Evolutionary conservation across 768 basidiomycete species (phyloP).

Genomic region (Kwoniella shandongensis): DNA sequence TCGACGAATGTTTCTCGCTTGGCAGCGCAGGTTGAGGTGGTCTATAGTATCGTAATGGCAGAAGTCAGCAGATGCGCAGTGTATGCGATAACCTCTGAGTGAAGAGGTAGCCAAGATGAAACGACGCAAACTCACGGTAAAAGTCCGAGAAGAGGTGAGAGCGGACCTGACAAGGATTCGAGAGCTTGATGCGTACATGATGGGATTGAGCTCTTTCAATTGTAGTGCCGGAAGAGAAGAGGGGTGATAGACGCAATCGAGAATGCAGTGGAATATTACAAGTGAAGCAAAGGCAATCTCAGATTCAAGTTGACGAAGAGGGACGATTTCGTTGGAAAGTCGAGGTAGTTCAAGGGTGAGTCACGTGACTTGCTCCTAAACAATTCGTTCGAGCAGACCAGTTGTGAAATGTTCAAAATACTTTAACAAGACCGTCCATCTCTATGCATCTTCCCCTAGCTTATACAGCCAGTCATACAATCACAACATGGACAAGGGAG

Average conservation of each 20-base stretch:
- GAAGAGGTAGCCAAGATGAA: background rate
- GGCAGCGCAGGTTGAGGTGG: constrained; percentile 15
- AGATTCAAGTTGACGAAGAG: background rate
- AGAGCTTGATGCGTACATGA: constrained; percentile 24
- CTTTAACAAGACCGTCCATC: too few species aligned
- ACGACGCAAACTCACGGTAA: constrained; percentile 13
- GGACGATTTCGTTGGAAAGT: background rate
- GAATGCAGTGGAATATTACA: too few species aligned
- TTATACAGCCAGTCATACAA: background rate
- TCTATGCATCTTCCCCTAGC: too few species aligned
- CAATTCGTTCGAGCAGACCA: background rate
- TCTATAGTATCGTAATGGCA: background rate
- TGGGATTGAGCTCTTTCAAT: background rate
- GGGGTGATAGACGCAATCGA: too few species aligned
- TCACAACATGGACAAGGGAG: constrained; percentile 43
- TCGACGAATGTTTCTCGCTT: constrained; percentile 32
- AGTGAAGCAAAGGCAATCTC: too few species aligned
- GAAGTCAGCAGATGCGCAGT: background rate
- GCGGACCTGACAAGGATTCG: constrained; percentile 5
- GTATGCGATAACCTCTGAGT: background rate
- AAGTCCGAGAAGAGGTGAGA: constrained; percentile 1
- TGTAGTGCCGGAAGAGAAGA: too few species aligned
- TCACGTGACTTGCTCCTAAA: too few species aligned
- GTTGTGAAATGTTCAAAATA: too few species aligned
- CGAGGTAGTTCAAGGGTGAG: too few species aligned